phyloP scores from a whole-genome alignment of 257 asterid species.

The Echites panduratus region DNA sequence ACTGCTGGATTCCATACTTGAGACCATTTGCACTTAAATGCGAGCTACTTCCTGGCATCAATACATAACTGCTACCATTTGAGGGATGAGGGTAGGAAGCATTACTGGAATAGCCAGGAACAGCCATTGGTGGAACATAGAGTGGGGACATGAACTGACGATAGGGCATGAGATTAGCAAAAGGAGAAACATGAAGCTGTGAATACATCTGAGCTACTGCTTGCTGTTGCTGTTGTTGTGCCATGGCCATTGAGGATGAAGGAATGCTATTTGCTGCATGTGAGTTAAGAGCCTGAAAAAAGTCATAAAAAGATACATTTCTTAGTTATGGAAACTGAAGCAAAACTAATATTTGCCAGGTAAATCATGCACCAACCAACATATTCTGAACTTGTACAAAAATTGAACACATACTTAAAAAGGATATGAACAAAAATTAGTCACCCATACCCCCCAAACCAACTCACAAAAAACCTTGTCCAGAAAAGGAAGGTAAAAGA shows the following conservation, averaged over 20 bases:
- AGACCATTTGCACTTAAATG: slow-evolving; percentile 57
- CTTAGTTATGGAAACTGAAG: slow-evolving; percentile 2
- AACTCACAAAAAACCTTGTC: not conserved
- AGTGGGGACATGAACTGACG: slow-evolving; percentile 76
- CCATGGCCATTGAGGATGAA: slow-evolving; percentile 58
- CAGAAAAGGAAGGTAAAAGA: not conserved
- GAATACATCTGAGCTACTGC: slow-evolving; percentile 93
- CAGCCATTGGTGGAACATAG: slow-evolving; percentile 83
- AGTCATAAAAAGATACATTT: slow-evolving; percentile 7
- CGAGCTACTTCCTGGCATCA: slow-evolving; percentile 87
- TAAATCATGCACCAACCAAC: not conserved
- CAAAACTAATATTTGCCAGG: not conserved
- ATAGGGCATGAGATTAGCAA: slow-evolving; percentile 77
- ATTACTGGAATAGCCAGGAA: slow-evolving; percentile 80
- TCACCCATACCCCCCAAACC: not conserved
- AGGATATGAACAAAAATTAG: not conserved
- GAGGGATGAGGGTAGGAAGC: slow-evolving; percentile 87
- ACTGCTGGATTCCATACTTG: slow-evolving; percentile 86
- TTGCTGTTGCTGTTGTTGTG: slow-evolving; percentile 58
- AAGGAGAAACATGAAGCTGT: slow-evolving; percentile 79
- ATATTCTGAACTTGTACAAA: not conserved
- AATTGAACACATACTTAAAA: not conserved
- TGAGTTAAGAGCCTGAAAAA: slow-evolving; percentile 49
- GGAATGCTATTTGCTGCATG: slow-evolving; percentile 45
- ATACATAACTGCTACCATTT: slow-evolving; percentile 73